Percentiles rank a stretch among this genome's conserved stretches.
Conservation (phyloP, 2,329 filamentous ascomycete genomes). For the Kalaharituber pfeilii region DNA sequence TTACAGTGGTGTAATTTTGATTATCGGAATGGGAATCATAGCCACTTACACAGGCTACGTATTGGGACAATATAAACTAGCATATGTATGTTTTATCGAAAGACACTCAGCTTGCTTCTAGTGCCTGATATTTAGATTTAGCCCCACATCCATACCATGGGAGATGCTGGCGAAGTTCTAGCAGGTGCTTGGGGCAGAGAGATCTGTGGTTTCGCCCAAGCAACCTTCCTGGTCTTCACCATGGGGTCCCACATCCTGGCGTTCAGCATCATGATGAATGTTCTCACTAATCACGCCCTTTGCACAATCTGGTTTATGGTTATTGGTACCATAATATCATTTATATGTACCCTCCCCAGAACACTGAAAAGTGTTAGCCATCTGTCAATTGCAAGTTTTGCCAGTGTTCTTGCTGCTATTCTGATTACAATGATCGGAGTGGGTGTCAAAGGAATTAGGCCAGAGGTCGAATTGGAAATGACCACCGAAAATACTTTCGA, state of each 20-base stretch:
- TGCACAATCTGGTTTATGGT: conserved; percentile 49
- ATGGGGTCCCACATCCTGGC: conserved; percentile 56
- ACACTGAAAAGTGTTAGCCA: conserved; percentile 46
- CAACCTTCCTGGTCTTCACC: conserved; percentile 49
- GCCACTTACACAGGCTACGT: conserved; percentile 45
- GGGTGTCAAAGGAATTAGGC: conserved; percentile 33
- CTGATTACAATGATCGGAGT: conserved; percentile 50
- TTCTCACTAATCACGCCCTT: conserved; percentile 41
- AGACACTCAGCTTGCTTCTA: neutral
- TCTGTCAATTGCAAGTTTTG: conserved; percentile 46
- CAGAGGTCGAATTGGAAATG: conserved; percentile 28
- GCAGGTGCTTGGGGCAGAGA: conserved; percentile 44
- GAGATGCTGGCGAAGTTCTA: conserved; percentile 48
- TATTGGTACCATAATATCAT: conserved; percentile 42
- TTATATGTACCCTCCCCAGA: conserved; percentile 41
- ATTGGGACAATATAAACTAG: conserved; percentile 36
- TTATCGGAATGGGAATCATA: conserved; percentile 36
- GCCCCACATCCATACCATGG: conserved; percentile 46
- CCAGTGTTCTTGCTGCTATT: conserved; percentile 46
- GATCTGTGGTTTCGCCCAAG: conserved; percentile 43
- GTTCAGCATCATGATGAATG: conserved; percentile 51
- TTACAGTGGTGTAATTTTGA: conserved; percentile 34
- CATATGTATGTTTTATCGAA: conserved; percentile 5
- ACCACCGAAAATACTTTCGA: conserved; percentile 33
- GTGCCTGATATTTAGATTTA: conserved; percentile 15